Base-by-base conservation (phyloP, 352 stramenopile genomes). In the Globisporangium lucens region DNA sequence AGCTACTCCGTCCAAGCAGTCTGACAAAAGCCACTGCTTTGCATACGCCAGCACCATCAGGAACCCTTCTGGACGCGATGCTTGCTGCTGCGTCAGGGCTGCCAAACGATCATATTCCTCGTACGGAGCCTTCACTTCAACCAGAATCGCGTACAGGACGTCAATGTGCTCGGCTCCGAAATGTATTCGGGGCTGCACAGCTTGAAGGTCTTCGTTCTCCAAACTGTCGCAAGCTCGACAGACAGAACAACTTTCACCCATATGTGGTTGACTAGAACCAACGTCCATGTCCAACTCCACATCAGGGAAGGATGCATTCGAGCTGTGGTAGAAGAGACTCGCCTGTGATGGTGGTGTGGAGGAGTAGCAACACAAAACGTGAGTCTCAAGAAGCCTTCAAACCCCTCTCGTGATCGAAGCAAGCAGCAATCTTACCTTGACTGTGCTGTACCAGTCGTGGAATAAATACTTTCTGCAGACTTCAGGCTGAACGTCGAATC, bases 51-150 rank as follows among this genome's bases (percentile, higher is more conserved):
- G 70, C 24, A 96, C 83, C 76, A 89, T 92, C 24, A 92, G 71
- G 72, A 96, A 96, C 0, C 89, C 89, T 69, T 94, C 85, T 4
- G 87, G 83, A 22, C 85, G 83, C 35, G 87, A 94, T n/a, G 74
- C 69, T 64, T 94, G 82, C 47, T 84, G 81, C 70, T 90, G 83
- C 24, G 85, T 89, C 27, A 96, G 78, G 59, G 73, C 74, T 0
- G 85, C 60, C 33, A 95, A 70, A 0, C 88, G 78, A 59, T 94
- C 87, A 38, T 90, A 95, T 61, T 96, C 83, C 56, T 95, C 89
- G 65, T 94, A 96, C 33, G 89, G 89, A 13, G 89, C 84, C 65
- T 91, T 92, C 36, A 96, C 85, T 73, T 96, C 89, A 59, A 92
- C 86, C 62, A 96, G 66, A 71, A 96, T 93, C 24, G 87, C 85